A percentile compares a stretch with the other conserved stretches of the same genome.
Evolutionary conservation across 306 rosid species (phyloP).

Genomic region (Corylus avellana): DNA sequence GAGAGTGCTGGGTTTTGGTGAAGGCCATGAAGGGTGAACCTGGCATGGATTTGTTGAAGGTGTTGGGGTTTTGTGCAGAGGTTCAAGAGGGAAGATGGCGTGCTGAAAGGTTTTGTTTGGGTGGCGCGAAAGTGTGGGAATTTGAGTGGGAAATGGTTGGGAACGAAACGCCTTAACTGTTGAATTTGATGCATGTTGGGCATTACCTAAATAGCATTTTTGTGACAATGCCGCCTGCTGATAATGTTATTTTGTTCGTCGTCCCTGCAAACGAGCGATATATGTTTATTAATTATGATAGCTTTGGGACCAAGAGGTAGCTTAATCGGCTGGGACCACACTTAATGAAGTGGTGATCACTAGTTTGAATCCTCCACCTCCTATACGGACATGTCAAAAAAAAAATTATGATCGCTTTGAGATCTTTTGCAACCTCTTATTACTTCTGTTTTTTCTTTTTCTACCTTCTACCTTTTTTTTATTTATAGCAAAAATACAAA

Average conservation of each 20-base stretch:
- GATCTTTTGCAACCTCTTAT: too few relatives aligned
- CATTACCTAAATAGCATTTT: not conserved
- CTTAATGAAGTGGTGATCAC: too few relatives aligned
- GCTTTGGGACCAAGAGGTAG: too few relatives aligned
- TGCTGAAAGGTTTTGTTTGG: conserved; percentile 46
- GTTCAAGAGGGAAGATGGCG: conserved; percentile 46
- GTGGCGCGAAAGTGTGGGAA: conserved; percentile 27
- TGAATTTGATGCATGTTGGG: conserved; percentile 34
- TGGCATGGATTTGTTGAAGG: conserved; percentile 63
- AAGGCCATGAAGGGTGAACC: conserved; percentile 70
- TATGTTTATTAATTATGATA: too few relatives aligned
- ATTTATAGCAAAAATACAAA: too few relatives aligned
- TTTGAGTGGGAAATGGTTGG: conserved; percentile 26
- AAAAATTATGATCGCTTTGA: too few relatives aligned
- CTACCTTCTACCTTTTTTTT: too few relatives aligned
- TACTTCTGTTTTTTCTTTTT: too few relatives aligned
- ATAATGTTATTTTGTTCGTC: not conserved
- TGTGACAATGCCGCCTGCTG: not conserved
- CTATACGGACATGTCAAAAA: too few relatives aligned
- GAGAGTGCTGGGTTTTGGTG: conserved; percentile 65
- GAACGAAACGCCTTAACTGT: conserved; percentile 15
- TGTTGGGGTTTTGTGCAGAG: conserved; percentile 62
- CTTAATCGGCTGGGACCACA: too few relatives aligned
- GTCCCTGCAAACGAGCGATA: too few relatives aligned
- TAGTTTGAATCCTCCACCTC: too few relatives aligned